Evolutionary conservation across 2,329 filamentous ascomycete species (phyloP), one percentile per base, ranked within the genome.

Genomic region (Bimuria novae-zelandiae): DNA sequence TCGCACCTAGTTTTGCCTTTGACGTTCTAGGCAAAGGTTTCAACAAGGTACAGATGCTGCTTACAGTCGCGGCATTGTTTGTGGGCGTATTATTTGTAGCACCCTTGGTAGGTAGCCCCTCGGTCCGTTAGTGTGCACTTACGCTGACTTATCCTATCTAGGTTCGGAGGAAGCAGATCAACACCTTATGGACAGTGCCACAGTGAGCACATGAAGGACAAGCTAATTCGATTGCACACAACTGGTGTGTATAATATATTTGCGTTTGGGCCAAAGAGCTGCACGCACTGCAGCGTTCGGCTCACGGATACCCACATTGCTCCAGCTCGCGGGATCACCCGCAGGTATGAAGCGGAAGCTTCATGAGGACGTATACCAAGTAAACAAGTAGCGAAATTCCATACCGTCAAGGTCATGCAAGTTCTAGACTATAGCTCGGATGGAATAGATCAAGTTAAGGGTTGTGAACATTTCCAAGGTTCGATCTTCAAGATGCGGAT

Each of bases 11-110:
- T 73, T 86, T 89, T 63, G 84, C 89, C 14, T 99, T 99, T 73
- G 94, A 99, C 76, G 85, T 97, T 36, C 78, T 99, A 14, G 94
- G 92, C 57, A 94, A 92, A 75, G 90, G 90, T 2, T 99, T 99
- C 75, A 94, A 93, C 71, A 97, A 96, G 79, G 70, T 92, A 51
- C 89, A 92, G 63, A 84, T 99, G 68, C 74, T 97, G 32, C 80
- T 84, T 14, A 99, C 94, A 0, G 92, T 99, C 32, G 79, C 89
- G 35, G 93, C 90, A 16, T 80, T 97, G 62, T 84, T 84, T 40
- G 81, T 84, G 33, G 92, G 91, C 40, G 93, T 96, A 14, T 73
- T 87, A 59, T 83, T 90, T 51, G 79, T 97, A 67, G 87, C 87
- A 48, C 94, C 94, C 23, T 85, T 97, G 84, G 94, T 96, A 81